Base-by-base conservation (phyloP, 768 basidiomycete species). In the Rhodotorula kratochvilovae region DNA sequence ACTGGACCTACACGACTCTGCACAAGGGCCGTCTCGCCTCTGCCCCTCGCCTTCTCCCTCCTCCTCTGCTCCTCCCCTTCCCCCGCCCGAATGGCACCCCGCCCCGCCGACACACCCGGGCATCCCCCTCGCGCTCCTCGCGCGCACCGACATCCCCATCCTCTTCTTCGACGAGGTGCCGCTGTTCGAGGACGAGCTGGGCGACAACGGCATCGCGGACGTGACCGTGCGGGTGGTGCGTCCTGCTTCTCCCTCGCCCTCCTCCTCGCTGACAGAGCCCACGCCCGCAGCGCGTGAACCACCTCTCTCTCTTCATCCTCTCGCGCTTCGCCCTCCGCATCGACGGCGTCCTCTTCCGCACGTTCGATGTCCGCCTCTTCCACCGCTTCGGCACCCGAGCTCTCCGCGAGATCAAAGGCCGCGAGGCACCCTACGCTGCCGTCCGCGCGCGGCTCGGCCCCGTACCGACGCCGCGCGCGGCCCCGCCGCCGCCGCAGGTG, bases 131-230 rank as follows among this genome's bases (percentile, higher is more conserved):
- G 85, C 87, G 2, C 88, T 94, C 72, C 85, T 98, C 42, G 89
- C 88, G 17, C 86, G 90, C 36, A 91, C 88, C 67, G 74, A 76
- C 64, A 95, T 97, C 81, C 96, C 96, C 25, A 98, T 98, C 75
- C 83, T 97, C n/a, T 99, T 95, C 81, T 98, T 95, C 78, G 92
- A 95, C 13, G 94, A 98, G 77, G 86, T 97, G 2, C 90, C 92
- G 0, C 82, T 98, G 10, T 98, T 90, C 78, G 95, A 99, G 78
- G 93, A 97, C 79, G 96, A 99, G 80, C 83, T 98, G 56, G 93
- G 97, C 78, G 96, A 99, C 78, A 97, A 98, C 78, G 96, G 96
- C 0, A 87, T 91, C 12, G 93, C 93, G 1, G 85, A 87, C 42
- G 80, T 92, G 3, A 85, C 92, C 36, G 89, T 92, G 57, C 84